Percentiles rank a stretch among this genome's conserved stretches.
These are phyloP conservation scores for Wickerhamomyces strasburgensis DNA, from an alignment of 805 yeast species.

Conservation along the genomic window DNA sequence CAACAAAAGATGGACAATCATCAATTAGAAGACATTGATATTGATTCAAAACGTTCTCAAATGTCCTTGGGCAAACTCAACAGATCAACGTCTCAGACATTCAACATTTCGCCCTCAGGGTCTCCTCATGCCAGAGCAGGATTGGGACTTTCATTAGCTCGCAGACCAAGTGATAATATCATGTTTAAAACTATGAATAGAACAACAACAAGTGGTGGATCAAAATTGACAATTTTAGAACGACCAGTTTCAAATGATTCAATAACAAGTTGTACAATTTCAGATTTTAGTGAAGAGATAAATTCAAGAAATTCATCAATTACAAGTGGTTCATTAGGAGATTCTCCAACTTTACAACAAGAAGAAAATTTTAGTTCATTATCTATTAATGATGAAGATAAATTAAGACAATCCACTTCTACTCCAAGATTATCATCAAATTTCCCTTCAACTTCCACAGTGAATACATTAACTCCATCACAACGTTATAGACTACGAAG, in stretches of 20 bases:
- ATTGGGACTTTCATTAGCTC: slow-evolving; percentile 16
- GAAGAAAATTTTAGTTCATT: too few species aligned
- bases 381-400: too few species aligned
- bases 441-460: slow-evolving; percentile 11
- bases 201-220: slow-evolving; percentile 1
- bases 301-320: slow-evolving; percentile 25
- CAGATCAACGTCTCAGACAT: slow-evolving; percentile 6
- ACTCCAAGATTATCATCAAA: not conserved
- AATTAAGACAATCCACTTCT: slow-evolving; percentile 1
- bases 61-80: slow-evolving; percentile 6
- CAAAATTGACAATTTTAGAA: slow-evolving; percentile 17
- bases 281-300: slow-evolving; percentile 17
- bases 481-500: slow-evolving; percentile 37
- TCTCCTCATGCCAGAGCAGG: too few species aligned
- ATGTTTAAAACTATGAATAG: slow-evolving; percentile 11
- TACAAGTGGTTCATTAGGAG: slow-evolving; percentile 20
- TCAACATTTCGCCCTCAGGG: not conserved
- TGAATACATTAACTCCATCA: slow-evolving; percentile 34
- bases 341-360: slow-evolving; percentile 14
- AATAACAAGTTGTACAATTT: slow-evolving; percentile 17
- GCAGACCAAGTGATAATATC: slow-evolving; percentile 24
- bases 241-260: slow-evolving; percentile 28
- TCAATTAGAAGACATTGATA: slow-evolving; percentile 13
- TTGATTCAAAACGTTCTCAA: slow-evolving; percentile 1
- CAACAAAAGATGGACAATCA: slow-evolving; percentile 13